A percentile compares a stretch with the other conserved stretches of the same genome.
Evolutionary conservation across 177 flowering plant genomes (phyloP).

Genomic region (Vitis hybrid): DNA sequence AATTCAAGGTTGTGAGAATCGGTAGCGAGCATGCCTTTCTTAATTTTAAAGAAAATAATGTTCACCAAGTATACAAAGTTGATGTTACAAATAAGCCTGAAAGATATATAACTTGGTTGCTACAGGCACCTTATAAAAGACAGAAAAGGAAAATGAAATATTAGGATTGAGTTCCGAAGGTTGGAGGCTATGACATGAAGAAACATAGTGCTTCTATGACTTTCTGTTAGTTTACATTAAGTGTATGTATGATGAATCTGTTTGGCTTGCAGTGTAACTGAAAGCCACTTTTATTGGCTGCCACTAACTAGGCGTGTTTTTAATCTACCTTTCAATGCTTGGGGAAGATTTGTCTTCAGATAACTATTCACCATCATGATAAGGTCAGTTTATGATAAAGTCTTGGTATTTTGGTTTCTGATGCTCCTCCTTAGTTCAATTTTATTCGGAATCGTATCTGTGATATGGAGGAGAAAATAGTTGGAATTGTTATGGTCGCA

Average conservation of each 20-base stretch:
- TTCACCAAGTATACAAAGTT: no score
- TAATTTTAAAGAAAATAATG: no score
- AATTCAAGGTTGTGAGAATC: no score
- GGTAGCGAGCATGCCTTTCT: no score
- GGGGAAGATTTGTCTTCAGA: not conserved
- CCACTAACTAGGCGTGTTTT: conserved; percentile 3
- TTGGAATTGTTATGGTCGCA: not conserved
- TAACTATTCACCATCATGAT: conserved; percentile 7
- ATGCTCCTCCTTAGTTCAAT: not conserved
- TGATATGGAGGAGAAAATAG: not conserved
- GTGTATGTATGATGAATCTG: not conserved
- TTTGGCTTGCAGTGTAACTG: not conserved
- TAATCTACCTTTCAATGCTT: not conserved
- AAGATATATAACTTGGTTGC: no score
- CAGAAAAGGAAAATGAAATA: not conserved
- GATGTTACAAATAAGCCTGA: no score
- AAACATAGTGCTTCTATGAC: not conserved
- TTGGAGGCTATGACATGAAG: not conserved
- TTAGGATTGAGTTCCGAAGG: not conserved
- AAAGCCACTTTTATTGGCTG: conserved; percentile 9
- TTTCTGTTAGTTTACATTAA: no score
- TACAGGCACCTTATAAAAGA: no score
- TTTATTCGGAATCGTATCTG: not conserved
- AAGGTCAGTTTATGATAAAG: not conserved
- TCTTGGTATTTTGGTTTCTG: no score